Percentiles rank a stretch among this genome's conserved stretches.
These are phyloP conservation scores for Hawksworthiomyces lignivorus DNA, from an alignment of 2,329 filamentous ascomycete species.

Conservation along the genomic window DNA sequence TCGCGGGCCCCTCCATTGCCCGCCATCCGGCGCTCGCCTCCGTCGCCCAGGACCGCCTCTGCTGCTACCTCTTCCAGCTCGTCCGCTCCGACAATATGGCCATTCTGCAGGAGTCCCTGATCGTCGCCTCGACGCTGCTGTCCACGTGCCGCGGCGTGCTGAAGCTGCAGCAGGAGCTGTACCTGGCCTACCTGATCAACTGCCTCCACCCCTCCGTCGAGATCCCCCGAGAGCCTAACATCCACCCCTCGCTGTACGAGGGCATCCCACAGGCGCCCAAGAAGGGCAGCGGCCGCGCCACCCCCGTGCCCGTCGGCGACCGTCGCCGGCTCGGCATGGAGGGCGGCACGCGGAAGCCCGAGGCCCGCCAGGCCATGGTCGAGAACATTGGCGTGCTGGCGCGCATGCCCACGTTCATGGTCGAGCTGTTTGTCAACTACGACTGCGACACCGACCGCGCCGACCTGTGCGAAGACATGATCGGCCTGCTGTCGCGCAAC, in stretches of 20 bases:
- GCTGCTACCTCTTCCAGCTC: slow-evolving; percentile 90
- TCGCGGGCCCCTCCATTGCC: slow-evolving; percentile 90
- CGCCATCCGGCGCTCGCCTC: slow-evolving; percentile 81
- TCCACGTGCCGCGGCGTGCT: slow-evolving; percentile 85
- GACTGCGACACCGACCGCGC: slow-evolving; percentile 89
- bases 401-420: slow-evolving; percentile 89
- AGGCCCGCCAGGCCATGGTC: slow-evolving; percentile 96
- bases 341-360: slow-evolving; percentile 83
- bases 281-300: slow-evolving; percentile 73
- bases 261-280: slow-evolving; percentile 90
- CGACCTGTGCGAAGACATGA: slow-evolving; percentile 91
- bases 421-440: slow-evolving; percentile 95
- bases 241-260: slow-evolving; percentile 85
- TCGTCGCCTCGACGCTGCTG: slow-evolving; percentile 83
- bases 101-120: slow-evolving; percentile 84
- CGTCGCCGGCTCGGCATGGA: slow-evolving; percentile 88
- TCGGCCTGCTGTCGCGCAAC: slow-evolving; percentile 85
- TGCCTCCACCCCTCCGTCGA: slow-evolving; percentile 92
- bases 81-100: slow-evolving; percentile 95
- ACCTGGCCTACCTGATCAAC: slow-evolving; percentile 86
- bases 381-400: slow-evolving; percentile 89
- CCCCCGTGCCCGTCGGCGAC: slow-evolving; percentile 86
- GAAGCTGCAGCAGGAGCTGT: slow-evolving; percentile 94
- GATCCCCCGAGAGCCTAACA: slow-evolving; percentile 82
- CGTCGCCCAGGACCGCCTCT: slow-evolving; percentile 87